These are phyloP conservation scores for Xylaria bambusicola DNA, from an alignment of 495 filamentous ascomycete genomes.

Conservation along the genomic window DNA sequence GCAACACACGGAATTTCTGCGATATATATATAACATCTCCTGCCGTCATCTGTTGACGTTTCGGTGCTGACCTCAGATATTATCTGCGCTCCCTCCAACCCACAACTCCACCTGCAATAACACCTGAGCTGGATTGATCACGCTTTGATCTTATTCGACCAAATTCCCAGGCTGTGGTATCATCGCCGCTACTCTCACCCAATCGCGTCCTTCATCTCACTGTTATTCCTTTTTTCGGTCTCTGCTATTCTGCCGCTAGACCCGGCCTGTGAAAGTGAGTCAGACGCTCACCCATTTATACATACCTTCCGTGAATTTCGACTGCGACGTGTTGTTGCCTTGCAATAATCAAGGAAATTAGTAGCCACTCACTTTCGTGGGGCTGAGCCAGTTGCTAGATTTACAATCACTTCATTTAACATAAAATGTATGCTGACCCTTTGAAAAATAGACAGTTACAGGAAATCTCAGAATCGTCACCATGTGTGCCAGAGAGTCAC, in stretches of 20 bases:
- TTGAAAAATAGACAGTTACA: too few relatives aligned
- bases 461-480: conserved; percentile 7
- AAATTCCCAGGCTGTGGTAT: conserved; percentile 35
- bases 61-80: conserved; percentile 41
- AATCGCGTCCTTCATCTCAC: conserved; percentile 36
- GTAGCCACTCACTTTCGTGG: neutral
- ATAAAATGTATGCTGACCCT: conserved; percentile 10
- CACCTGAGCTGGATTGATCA: conserved; percentile 18
- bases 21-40: conserved; percentile 28
- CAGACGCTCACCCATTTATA: conserved; percentile 34
- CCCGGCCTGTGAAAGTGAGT: conserved; percentile 44
- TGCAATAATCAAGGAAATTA: conserved; percentile 15
- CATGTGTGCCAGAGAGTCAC: conserved; percentile 52
- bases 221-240: conserved; percentile 25
- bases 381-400: neutral
- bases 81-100: conserved; percentile 29
- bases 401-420: neutral
- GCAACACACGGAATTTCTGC: conserved; percentile 9
- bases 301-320: conserved; percentile 19
- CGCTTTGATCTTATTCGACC: conserved; percentile 37
- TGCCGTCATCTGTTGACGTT: conserved; percentile 37
- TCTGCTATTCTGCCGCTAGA: conserved; percentile 34
- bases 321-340: conserved; percentile 25
- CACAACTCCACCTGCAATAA: conserved; percentile 17
- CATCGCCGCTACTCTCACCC: conserved; percentile 38